Evolutionary conservation across 495 filamentous ascomycete species (phyloP), one percentile per base, ranked within the genome.

Genomic region (Aspergillus taichungensis): DNA sequence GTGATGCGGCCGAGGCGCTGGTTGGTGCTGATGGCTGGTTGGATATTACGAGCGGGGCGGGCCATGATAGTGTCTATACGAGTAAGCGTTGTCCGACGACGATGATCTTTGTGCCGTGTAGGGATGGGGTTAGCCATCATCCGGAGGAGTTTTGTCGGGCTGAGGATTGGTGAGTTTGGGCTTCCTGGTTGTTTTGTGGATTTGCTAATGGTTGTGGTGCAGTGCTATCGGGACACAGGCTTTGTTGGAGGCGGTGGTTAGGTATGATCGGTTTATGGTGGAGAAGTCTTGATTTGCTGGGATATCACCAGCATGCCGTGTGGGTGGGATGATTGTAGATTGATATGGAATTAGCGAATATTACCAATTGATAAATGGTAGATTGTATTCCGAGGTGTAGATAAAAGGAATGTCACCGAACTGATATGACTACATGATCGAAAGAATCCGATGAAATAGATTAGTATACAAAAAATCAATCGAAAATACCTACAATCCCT

Each of bases 51-150:
- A 72, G 68, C 47, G 71, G 72, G 6, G 74, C 74, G 14, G 73
- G 71, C 3, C 84, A 88, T 57, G 84, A 87, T 43, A 73, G 59
- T 36, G 77, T 77, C 5, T 75, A 75, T 57, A 73, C 77, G 18
- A 77, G 67, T 43, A 67, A 69, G 49, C 62, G 67, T 35, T 74
- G 68, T 47, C 78, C 78, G 8, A 73, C 77, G 12, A 72, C 71
- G 14, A 82, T 84, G 79, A 79, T 82, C 18, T 83, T 84, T 51
- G 76, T 82, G 13, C 77, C 77, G 14, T 78, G 73, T 44, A 61
- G 66, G 38, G 75, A 81, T 51, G 80, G 80, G 5, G 64, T 83
- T 34, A 79, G 74, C 42, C 79, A 83, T 55, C 76, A 82, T 67
- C 79, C 80, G 13, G 58, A 56, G 5, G 79, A 83, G 57, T 79